These are phyloP conservation scores for Sphaerulina vaccinii DNA, from an alignment of 2,329 filamentous ascomycete genomes.

Conservation along the genomic window DNA sequence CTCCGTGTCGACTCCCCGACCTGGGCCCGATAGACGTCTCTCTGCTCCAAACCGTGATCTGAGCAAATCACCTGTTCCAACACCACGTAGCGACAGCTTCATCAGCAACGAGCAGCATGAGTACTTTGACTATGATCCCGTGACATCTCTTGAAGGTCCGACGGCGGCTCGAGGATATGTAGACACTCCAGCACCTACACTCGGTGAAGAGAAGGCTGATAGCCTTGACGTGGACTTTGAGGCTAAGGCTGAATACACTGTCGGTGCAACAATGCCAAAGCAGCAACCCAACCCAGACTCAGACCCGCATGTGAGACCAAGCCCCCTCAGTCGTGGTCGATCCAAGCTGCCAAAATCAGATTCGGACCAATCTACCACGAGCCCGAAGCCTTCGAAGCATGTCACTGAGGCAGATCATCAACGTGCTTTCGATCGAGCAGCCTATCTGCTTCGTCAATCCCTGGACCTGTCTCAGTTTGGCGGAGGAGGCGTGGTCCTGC, in stretches of 20 bases:
- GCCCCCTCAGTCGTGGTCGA: background rate
- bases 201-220: background rate
- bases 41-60: no score
- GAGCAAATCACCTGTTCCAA: background rate
- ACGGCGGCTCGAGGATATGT: background rate
- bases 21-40: no score
- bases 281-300: no score
- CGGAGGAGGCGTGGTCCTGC: conserved; percentile 43
- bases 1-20: no score
- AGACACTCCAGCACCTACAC: background rate
- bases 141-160: background rate
- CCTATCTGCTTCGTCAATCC: conserved; percentile 48
- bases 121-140: background rate
- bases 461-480: conserved; percentile 40
- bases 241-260: no score
- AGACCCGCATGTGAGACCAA: no score
- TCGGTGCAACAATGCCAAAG: no score
- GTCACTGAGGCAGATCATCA: conserved; percentile 33
- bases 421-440: conserved; percentile 48
- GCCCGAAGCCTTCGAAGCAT: conserved; percentile 18
- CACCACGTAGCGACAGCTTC: background rate
- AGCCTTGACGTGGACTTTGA: background rate
- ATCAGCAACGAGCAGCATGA: background rate
- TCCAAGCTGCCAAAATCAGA: background rate
- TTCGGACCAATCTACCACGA: background rate